Percentiles rank a stretch among this genome's conserved stretches.
Conservation (phyloP, 176 grass and related monocot genomes). For the Areca catechu region DNA sequence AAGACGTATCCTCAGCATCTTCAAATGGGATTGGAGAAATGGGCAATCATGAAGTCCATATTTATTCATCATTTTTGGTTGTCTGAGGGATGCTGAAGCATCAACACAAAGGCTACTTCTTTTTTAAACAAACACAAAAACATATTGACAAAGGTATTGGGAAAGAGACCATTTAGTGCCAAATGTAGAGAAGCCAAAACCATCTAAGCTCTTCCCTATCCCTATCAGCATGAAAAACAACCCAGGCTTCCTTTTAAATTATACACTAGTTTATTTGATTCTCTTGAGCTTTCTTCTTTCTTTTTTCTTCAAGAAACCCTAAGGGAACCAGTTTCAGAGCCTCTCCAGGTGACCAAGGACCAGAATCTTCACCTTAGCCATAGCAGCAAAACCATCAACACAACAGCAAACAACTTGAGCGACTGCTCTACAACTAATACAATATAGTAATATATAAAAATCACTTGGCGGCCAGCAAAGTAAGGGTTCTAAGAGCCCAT, state of each 20-base stretch:
- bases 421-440: too few relatives aligned
- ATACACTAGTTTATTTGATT: background rate
- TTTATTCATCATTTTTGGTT: conserved; percentile 3
- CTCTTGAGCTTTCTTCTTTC: too few relatives aligned
- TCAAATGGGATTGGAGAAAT: background rate
- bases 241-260: background rate
- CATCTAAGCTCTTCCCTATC: too few relatives aligned
- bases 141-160: background rate
- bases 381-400: too few relatives aligned
- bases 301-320: too few relatives aligned
- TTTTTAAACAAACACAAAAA: background rate
- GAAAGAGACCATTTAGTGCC: background rate
- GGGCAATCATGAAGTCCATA: background rate
- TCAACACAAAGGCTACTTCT: background rate
- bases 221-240: background rate
- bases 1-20: conserved; percentile 2
- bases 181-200: conserved; percentile 1
- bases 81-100: conserved; percentile 7
- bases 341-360: too few relatives aligned
- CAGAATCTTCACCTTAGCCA: too few relatives aligned
- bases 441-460: too few relatives aligned
- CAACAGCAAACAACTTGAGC: too few relatives aligned
- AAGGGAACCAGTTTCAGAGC: too few relatives aligned
- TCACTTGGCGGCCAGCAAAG: too few relatives aligned
- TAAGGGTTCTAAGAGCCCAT: too few relatives aligned